phyloP scores from a whole-genome alignment of 257 asterid species.

The Datura wrightii region DNA sequence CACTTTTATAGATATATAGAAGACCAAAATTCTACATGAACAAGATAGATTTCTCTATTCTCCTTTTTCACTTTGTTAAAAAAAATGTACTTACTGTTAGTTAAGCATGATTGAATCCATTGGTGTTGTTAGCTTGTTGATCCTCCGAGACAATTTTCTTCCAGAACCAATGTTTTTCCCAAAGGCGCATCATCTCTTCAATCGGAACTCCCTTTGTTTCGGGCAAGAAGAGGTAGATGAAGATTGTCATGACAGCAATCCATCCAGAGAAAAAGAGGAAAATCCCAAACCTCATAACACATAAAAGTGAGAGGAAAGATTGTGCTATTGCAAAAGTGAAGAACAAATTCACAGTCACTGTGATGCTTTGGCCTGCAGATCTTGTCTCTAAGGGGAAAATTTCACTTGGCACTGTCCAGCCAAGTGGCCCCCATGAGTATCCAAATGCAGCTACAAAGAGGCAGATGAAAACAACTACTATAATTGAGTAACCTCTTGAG shows the following conservation, averaged over 20 bases:
- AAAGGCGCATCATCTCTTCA: constrained; percentile 73
- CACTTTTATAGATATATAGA: neutral
- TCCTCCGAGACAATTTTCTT: constrained; percentile 48
- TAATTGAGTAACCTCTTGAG: constrained; percentile 56
- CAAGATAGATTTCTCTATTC: neutral
- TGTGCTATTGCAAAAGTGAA: constrained; percentile 81
- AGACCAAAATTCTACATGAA: neutral
- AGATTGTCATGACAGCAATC: constrained; percentile 74
- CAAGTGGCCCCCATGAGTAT: constrained; percentile 93
- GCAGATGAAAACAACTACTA: constrained; percentile 71
- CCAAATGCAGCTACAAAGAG: constrained; percentile 81
- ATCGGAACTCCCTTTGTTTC: constrained; percentile 90
- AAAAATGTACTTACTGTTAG: neutral
- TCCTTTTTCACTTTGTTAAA: constrained; percentile 19
- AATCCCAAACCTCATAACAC: constrained; percentile 80
- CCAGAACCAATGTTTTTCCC: constrained; percentile 94
- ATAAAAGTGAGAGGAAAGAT: constrained; percentile 68
- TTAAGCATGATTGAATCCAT: constrained; percentile 6
- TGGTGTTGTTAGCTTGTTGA: neutral
- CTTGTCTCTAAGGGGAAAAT: constrained; percentile 80
- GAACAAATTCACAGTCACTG: constrained; percentile 77
- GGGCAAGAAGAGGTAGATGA: constrained; percentile 74
- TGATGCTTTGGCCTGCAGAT: constrained; percentile 92
- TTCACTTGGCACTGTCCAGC: constrained; percentile 98
- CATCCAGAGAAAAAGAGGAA: constrained; percentile 85